Conservation (phyloP, 768 basidiomycete species). For the Pilatotrama ljubarskyi region DNA sequence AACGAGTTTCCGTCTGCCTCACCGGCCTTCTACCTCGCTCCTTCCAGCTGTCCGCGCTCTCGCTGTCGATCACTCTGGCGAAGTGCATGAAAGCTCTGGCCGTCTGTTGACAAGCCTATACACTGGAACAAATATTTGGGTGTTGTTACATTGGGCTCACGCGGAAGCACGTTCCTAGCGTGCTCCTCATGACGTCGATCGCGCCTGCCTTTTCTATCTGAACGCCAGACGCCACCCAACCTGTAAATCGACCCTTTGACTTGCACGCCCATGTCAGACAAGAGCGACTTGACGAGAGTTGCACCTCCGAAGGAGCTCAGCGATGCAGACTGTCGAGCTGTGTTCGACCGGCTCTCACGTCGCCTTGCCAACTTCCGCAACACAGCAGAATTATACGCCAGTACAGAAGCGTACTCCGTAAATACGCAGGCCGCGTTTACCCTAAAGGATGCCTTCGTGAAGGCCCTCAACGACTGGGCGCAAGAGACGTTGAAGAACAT, state of each 20-base stretch:
- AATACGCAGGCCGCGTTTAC: neutral
- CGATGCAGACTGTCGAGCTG: slow-evolving; percentile 33
- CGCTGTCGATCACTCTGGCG: neutral
- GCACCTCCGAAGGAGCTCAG: slow-evolving; percentile 43
- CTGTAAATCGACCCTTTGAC: neutral
- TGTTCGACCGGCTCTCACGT: slow-evolving; percentile 46
- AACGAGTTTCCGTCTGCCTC: no score
- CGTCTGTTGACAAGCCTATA: neutral
- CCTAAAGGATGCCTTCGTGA: slow-evolving; percentile 33
- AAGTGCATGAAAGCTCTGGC: no score
- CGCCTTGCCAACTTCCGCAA: slow-evolving; percentile 50
- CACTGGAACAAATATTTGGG: slow-evolving; percentile 19
- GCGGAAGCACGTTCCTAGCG: neutral
- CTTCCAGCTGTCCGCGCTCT: neutral
- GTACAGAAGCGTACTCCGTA: slow-evolving; percentile 35
- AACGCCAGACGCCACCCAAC: neutral
- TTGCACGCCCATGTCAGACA: slow-evolving; percentile 5
- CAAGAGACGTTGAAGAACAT: slow-evolving; percentile 43
- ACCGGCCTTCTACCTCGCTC: no score
- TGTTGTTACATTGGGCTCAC: slow-evolving; percentile 1
- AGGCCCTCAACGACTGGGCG: slow-evolving; percentile 46
- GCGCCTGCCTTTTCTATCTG: neutral
- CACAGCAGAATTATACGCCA: slow-evolving; percentile 41
- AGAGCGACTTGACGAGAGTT: slow-evolving; percentile 30
- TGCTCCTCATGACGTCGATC: slow-evolving; percentile 16